Percentiles rank a stretch among this genome's conserved stretches.
These are phyloP conservation scores for Emergomyces orientalis DNA, from an alignment of 2,329 filamentous ascomycete genomes.

Conservation along the genomic window DNA sequence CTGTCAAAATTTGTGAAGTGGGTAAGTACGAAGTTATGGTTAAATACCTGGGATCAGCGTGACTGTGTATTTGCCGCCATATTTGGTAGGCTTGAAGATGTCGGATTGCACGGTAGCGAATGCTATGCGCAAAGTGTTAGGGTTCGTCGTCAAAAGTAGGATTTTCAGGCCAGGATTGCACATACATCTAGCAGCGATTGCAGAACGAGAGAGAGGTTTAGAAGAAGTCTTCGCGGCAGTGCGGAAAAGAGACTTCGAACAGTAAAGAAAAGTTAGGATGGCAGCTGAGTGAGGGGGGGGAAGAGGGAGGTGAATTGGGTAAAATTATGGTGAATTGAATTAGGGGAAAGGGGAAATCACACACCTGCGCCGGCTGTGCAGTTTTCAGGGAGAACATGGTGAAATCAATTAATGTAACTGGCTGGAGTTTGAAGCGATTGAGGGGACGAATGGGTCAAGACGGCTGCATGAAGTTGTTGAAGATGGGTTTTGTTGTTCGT, in stretches of 20 bases:
- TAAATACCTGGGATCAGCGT: constrained; percentile 82
- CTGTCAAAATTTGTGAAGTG: constrained; percentile 9
- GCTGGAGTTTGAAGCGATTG: not conserved
- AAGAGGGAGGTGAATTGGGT: constrained; percentile 15
- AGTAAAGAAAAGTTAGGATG: constrained; percentile 35
- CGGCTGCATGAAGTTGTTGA: not conserved
- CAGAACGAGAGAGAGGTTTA: constrained; percentile 40
- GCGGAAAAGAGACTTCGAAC: constrained; percentile 48
- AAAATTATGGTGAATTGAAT: constrained; percentile 3
- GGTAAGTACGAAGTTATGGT: constrained; percentile 15
- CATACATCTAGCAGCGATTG: constrained; percentile 48
- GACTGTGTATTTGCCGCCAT: constrained; percentile 98
- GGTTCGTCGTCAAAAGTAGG: not conserved
- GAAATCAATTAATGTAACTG: constrained; percentile 4
- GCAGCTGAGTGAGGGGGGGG: constrained; percentile 33
- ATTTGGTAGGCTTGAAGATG: constrained; percentile 98
- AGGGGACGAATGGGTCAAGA: not conserved
- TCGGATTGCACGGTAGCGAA: constrained; percentile 82
- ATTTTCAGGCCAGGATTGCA: constrained; percentile 13
- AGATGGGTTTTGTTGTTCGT: not conserved
- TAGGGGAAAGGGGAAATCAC: constrained; percentile 12
- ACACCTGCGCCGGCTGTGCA: constrained; percentile 35
- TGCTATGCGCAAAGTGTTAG: constrained; percentile 28
- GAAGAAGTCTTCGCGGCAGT: constrained; percentile 41
- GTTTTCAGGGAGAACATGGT: constrained; percentile 36